Evolutionary conservation across 2,329 filamentous ascomycete species (phyloP).

Genomic region (Fusarium nurragi): DNA sequence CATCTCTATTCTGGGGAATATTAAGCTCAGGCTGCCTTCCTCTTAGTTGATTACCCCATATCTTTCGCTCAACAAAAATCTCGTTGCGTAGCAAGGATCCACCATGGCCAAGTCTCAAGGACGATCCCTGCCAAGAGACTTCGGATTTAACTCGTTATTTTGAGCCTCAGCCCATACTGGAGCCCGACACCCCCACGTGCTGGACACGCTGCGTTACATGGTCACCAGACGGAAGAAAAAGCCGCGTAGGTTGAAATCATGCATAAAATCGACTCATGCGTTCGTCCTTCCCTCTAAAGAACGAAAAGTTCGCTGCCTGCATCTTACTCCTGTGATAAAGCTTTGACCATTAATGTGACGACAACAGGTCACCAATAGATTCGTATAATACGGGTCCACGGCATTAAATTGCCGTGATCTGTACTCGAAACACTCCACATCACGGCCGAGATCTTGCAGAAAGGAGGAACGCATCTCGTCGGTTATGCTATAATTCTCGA

Average conservation of each 20-base stretch:
- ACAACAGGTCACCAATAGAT: background rate
- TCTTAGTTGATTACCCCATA: background rate
- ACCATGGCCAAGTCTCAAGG: background rate
- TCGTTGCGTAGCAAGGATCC: background rate
- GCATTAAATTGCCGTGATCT: background rate
- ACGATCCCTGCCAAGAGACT: background rate
- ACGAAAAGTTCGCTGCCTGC: background rate
- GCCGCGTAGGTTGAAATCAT: background rate
- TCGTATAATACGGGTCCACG: background rate
- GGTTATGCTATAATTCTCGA: background rate
- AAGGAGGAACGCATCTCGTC: background rate
- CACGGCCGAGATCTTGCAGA: background rate
- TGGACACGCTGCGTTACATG: background rate
- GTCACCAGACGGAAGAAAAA: background rate
- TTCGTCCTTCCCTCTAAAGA: background rate
- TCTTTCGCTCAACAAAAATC: constrained; percentile 6
- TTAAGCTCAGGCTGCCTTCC: background rate
- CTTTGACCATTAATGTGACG: background rate
- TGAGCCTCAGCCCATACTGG: background rate
- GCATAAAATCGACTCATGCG: background rate
- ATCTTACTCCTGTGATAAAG: background rate
- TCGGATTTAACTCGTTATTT: background rate
- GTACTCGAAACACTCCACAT: background rate
- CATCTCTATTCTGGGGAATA: constrained; percentile 19
- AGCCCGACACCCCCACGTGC: background rate